Conservation (phyloP, 179 eudicot species). For the Corrigiola litoralis region DNA sequence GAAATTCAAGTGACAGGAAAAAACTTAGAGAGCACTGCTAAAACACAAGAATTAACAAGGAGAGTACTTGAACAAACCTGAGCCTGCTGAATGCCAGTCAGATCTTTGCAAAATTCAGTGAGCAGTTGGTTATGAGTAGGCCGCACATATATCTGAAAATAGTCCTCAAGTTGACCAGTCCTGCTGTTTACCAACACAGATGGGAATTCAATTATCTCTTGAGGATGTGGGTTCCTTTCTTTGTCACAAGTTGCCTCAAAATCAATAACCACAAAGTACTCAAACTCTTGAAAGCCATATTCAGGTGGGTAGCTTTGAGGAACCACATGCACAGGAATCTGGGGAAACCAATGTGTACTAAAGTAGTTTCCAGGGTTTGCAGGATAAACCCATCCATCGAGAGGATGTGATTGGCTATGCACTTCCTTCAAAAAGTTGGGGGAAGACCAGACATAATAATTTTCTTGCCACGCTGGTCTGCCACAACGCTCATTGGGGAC, state of each 20-base stretch:
- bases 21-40: background rate
- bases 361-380: conserved; percentile 28
- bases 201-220: conserved; percentile 95
- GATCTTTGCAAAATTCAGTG: conserved; percentile 84
- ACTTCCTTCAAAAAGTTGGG: conserved; percentile 37
- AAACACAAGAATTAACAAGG: background rate
- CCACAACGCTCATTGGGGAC: conserved; percentile 39
- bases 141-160: conserved; percentile 79
- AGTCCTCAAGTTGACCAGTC: conserved; percentile 77
- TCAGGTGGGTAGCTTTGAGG: conserved; percentile 54
- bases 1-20: background rate
- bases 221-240: conserved; percentile 70
- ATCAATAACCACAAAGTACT: conserved; percentile 91
- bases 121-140: conserved; percentile 76
- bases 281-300: conserved; percentile 58
- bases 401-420: conserved; percentile 37
- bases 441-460: conserved; percentile 38
- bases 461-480: conserved; percentile 33
- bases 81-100: conserved; percentile 92
- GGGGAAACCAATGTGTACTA: conserved; percentile 39
- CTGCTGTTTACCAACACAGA: conserved; percentile 79
- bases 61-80: conserved; percentile 47
- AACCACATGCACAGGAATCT: conserved; percentile 44
- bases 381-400: conserved; percentile 49
- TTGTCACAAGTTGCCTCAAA: conserved; percentile 98